Evolutionary conservation across 371 early-diverging fungal genomes (phyloP), one percentile per base, ranked within the genome.

Genomic region (Conidiobolus incongruus): DNA sequence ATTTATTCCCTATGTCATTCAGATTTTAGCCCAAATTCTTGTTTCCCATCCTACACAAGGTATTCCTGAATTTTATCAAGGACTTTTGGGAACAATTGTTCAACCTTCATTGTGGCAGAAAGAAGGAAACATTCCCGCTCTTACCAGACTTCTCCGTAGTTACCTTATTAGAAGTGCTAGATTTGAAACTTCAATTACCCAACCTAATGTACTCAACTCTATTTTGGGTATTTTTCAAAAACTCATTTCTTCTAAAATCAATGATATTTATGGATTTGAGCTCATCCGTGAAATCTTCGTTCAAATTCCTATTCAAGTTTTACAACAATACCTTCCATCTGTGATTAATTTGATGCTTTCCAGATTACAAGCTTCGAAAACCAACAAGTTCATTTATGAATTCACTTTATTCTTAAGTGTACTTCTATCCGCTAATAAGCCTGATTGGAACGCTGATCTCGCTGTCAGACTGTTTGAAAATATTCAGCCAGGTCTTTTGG

Each of bases 1-100:
- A 59, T 94, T 90, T 39, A 77, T 73, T 49, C 94, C 94, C 4
- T 97, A 97, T 54, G 85, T 85, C 4, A 88, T 95, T 69, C 98
- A 97, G 60, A 59, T 97, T 41, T 53, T 93, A 48, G 72, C 90
- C 2, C 87, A 83, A 49, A 59, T 94, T 33, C 57, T 93, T 28
- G 70, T 72, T 3, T 69, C 72, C 46, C 87, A 91, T 52, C 51
- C 61, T n/a, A 64, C 61, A 58, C 2, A 71, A 62, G 1, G 29
- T 16, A 11, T 61, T 93, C 23, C 75, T 93, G 0, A 58, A 55
- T 1, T 56, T 75, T 1, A 92, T 89, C 58, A 53, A 70, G 38
- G 49, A 56, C 10, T 55, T 94, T 49, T 56, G 92, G 38, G 65
- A 60, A 1, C 78, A 83, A 31, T 52, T 97, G 61, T 97, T 36